Base-by-base conservation (phyloP, 225 moss, liverwort and hornwort genomes). In the Rhytidiadelphus loreus region DNA sequence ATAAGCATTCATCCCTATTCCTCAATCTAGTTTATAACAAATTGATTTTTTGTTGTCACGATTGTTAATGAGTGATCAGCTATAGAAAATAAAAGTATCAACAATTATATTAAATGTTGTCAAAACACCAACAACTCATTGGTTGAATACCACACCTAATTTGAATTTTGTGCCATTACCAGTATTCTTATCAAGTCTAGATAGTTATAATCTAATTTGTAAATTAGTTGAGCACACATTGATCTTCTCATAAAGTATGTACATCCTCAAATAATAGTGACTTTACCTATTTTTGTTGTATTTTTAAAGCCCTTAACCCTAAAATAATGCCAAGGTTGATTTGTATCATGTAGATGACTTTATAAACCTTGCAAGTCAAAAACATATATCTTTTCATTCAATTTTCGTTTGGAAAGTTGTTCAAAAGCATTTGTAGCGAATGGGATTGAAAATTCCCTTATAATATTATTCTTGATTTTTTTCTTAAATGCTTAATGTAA, bases 131-230 rank as follows among this genome's bases (percentile, higher is more conserved):
- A 7, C 17, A 41, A 39, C 2, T 57, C 25, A n/a, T 37, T 11
- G 28, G 6, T 39, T 57, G 11, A 25, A 9, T 26, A 39, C 1
- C 5, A 26, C 11, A 33, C 16, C 16, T 78, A n/a, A 78, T n/a
- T 78, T 16, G 4, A 48, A 52, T 53, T 35, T 35, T 9, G 4
- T 33, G 5, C 8, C 5, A n/a, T 56, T 78, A 16, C 0, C 2
- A 2, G 0, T 11, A 6, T 35, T 56, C 3, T 56, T 26, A 39
- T 57, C 0, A 0, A 39, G 7, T 58, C 2, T 0, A 1, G 2
- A 19, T 18, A 9, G 7, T 12, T 8, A 41, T 29, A 19, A 8
- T 58, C 5, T 29, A 41, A 41, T 28, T 57, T 41, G 2, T 41
- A 2, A 58, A 28, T 28, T 58, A 5, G 5, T 80, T 19, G 12